Evolutionary conservation across 163 green algal species (phyloP), one percentile per base, ranked within the genome.

Genomic region (Chlorella variabilis): DNA sequence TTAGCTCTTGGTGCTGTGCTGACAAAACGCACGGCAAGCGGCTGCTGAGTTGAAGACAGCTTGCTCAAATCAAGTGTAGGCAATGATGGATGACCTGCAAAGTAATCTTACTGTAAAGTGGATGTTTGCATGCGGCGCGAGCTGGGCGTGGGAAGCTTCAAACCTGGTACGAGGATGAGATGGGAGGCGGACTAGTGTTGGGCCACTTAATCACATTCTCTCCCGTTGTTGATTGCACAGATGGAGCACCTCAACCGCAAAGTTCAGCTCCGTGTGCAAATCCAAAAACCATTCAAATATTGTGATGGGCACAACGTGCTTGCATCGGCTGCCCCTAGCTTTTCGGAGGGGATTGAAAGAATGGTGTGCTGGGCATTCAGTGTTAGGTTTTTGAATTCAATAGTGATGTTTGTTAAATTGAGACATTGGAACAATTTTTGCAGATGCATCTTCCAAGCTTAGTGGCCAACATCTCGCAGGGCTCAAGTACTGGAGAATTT

Each of bases 41-140:
- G 45, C 11, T 54, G 45, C 45, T 54, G 45, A 54, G 45, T 54
- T n/a, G n/a, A n/a, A n/a, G n/a, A n/a, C n/a, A n/a, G 45, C 11
- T 54, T 54, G 45, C 11, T 54, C 15, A 23, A 15, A 54, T 23
- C 15, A 15, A 54, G 11, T 15, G 45, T 15, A 63, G 18, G 23
- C 54, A 6, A n/a, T 78, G 18, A 38, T 58, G 18, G 21, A 51
- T 63, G 71, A 48, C 56, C 34, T 78, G 31, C 38, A 34, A 11
- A 21, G 41, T 15, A 56, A 78, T 56, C 41, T 78, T 3, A 51
- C 38, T 33, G 71, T 78, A 3, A 78, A 78, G 18, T 78, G 71
- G 71, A 78, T 78, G 71, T 66, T 78, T 21, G 71, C 71, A n/a
- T 78, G 71, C 34, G 71, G 71, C 41, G 71, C 38, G 3, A 63